Evolutionary conservation across 2,329 filamentous ascomycete genomes (phyloP).

Genomic region (Fusarium tanahbumbuense): DNA sequence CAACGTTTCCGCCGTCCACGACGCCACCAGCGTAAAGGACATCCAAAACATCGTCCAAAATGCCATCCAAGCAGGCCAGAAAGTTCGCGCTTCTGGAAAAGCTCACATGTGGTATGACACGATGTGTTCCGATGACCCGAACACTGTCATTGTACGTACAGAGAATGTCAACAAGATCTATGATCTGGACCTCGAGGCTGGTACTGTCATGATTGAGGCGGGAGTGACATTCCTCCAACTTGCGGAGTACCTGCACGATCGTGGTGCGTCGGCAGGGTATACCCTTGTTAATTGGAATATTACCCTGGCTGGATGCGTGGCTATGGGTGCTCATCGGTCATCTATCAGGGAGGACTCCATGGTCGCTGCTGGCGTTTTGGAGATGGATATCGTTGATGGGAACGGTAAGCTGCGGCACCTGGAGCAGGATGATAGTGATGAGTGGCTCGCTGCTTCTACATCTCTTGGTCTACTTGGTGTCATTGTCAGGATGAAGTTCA

Average conservation of each 20-base stretch:
- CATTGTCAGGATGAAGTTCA: conserved; percentile 13
- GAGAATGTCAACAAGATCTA: conserved; percentile 7
- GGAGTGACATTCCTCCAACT: neutral
- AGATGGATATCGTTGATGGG: neutral
- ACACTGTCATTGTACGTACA: conserved; percentile 4
- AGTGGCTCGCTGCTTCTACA: conserved; percentile 3
- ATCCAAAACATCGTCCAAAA: neutral
- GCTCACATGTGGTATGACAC: conserved; percentile 22
- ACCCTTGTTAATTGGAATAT: conserved; percentile 18
- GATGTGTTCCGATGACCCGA: conserved; percentile 5
- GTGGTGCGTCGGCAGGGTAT: conserved; percentile 1
- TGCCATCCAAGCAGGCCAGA: neutral
- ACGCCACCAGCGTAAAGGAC: conserved; percentile 8
- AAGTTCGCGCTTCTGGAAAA: neutral
- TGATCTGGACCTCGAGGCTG: neutral
- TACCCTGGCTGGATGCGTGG: neutral
- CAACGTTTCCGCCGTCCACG: neutral
- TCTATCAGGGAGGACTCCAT: conserved; percentile 7
- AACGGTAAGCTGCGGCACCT: neutral
- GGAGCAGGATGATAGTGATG: neutral
- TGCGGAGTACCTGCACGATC: neutral
- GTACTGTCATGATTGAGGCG: conserved; percentile 10
- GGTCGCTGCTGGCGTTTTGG: conserved; percentile 3
- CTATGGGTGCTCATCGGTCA: neutral
- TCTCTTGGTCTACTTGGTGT: neutral